Base-by-base conservation (phyloP, 106 monocot species). In the Dendrobium officinale region DNA sequence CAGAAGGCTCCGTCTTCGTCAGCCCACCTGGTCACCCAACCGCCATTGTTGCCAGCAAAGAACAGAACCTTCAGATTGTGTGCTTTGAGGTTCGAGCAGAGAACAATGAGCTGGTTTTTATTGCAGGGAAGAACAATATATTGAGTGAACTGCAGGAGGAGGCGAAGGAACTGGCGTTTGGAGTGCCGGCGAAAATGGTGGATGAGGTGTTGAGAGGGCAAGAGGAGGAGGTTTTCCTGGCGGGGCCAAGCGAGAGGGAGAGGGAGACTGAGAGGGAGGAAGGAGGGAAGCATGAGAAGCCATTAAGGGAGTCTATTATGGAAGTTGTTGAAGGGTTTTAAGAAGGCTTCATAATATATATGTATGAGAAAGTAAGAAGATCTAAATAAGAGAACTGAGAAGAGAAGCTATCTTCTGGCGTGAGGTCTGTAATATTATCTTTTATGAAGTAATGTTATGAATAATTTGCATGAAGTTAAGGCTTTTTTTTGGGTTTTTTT, bases 121-220 rank as follows among this genome's bases (percentile, higher is more conserved):
- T 95, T 20, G 86, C 91, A 1, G 91, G 87, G 79, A 77, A 80
- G 78, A 86, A 92, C 67, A 92, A 87, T 77, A 40, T 88, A 2
- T 55, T 87, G 75, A 86, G 77, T n/a, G 70, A 86, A 72, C 82
- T 95, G 87, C 90, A 90, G 74, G 77, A 43, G 47, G 87, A 68
- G 79, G 92, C 90, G 0, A 92, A 95, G 83, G 90, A 86, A 87
- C 79, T 95, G 22, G 81, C 86, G 13, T 95, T 95, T 58, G 83
- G 79, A 20, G 58, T 59, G 37, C 72, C 85, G 26, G 83, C 82
- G 41, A 77, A 40, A 45, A 79, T 83, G 20, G 90, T 81, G 41
- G 87, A 90, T 17, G 83, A 83, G 75, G 54, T 87, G 41, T 27
- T 76, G 80, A n/a, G 37, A 24, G 86, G 77, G n/a, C 81, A 86